phyloP scores from a whole-genome alignment of 768 basidiomycete genomes.

The Rhodotorula diobovata region DNA sequence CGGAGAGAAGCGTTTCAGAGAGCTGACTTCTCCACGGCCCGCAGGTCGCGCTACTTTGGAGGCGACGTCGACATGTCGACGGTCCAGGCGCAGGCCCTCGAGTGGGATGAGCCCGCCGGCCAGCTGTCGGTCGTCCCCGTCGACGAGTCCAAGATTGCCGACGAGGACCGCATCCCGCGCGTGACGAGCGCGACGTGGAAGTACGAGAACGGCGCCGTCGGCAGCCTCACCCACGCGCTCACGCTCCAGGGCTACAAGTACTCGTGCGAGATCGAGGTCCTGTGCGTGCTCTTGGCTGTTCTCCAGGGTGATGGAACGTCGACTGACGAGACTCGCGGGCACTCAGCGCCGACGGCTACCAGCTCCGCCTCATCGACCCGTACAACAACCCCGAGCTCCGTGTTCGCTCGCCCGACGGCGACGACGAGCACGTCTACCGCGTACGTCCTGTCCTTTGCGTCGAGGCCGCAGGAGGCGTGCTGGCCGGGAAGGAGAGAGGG shows the following conservation, averaged over 20 bases:
- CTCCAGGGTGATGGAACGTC: too few relatives aligned
- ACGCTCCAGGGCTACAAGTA: slow-evolving; percentile 70
- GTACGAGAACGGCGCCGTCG: slow-evolving; percentile 90
- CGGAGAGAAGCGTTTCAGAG: accelerated
- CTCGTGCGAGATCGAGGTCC: too few relatives aligned
- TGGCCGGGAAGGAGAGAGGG: too few relatives aligned
- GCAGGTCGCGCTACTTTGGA: slow-evolving; percentile 1
- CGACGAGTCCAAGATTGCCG: slow-evolving; percentile 53
- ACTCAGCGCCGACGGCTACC: slow-evolving; percentile 82
- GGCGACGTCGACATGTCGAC: slow-evolving; percentile 68
- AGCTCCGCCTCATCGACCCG: slow-evolving; percentile 59
- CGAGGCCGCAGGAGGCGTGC: background rate
- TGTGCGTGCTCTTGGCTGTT: too few relatives aligned
- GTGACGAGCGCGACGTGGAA: slow-evolving; percentile 95
- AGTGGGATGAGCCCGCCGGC: slow-evolving; percentile 49
- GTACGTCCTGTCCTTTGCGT: slow-evolving; percentile 22
- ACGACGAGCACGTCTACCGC: slow-evolving; percentile 40
- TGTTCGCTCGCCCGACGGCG: slow-evolving; percentile 55
- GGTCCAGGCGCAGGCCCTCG: slow-evolving; percentile 69
- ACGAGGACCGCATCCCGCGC: slow-evolving; percentile 87
- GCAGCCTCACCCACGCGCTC: slow-evolving; percentile 81
- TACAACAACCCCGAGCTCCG: slow-evolving; percentile 86
- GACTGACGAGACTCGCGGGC: slow-evolving; percentile 15
- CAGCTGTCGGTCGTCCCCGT: slow-evolving; percentile 46
- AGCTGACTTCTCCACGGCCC: background rate